Evolutionary conservation across 2,329 filamentous ascomycete species (phyloP).

Genomic region (Nigrospora sphaerica): DNA sequence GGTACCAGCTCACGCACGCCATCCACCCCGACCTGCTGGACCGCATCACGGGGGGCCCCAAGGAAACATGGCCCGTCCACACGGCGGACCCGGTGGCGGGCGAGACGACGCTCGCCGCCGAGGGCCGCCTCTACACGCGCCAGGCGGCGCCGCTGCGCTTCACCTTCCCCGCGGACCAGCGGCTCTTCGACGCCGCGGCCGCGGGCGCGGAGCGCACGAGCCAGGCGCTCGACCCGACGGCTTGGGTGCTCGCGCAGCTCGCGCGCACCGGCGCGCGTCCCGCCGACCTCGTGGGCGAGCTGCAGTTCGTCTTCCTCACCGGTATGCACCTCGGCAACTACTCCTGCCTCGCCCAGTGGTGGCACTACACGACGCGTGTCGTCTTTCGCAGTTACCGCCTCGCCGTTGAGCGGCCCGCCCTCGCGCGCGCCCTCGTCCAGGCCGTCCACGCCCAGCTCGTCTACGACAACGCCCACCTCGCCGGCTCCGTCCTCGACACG

Average conservation of each 20-base stretch:
- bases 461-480: slow-evolving; percentile 43
- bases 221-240: slow-evolving; percentile 31
- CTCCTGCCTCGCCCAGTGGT: slow-evolving; percentile 57
- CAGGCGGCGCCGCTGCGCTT: slow-evolving; percentile 12
- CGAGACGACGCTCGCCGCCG: slow-evolving; percentile 29
- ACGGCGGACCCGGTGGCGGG: slow-evolving; percentile 46
- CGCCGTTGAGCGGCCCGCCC: slow-evolving; percentile 29
- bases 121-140: slow-evolving; percentile 29
- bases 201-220: slow-evolving; percentile 18
- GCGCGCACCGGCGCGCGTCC: not conserved
- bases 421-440: slow-evolving; percentile 40
- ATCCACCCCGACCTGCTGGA: slow-evolving; percentile 38
- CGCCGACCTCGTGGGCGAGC: slow-evolving; percentile 47
- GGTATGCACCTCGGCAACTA: slow-evolving; percentile 52
- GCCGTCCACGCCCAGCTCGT: slow-evolving; percentile 47
- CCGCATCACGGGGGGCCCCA: slow-evolving; percentile 35
- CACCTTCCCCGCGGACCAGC: slow-evolving; percentile 19
- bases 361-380: slow-evolving; percentile 43
- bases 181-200: slow-evolving; percentile 16
- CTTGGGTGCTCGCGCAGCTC: slow-evolving; percentile 33
- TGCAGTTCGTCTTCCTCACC: slow-evolving; percentile 53
- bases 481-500: slow-evolving; percentile 33
- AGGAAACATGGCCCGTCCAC: slow-evolving; percentile 42
- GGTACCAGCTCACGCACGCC: slow-evolving; percentile 42
- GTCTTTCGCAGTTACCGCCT: slow-evolving; percentile 44